Conservation (phyloP, 805 yeast genomes). For the Starmerella bombicola region DNA sequence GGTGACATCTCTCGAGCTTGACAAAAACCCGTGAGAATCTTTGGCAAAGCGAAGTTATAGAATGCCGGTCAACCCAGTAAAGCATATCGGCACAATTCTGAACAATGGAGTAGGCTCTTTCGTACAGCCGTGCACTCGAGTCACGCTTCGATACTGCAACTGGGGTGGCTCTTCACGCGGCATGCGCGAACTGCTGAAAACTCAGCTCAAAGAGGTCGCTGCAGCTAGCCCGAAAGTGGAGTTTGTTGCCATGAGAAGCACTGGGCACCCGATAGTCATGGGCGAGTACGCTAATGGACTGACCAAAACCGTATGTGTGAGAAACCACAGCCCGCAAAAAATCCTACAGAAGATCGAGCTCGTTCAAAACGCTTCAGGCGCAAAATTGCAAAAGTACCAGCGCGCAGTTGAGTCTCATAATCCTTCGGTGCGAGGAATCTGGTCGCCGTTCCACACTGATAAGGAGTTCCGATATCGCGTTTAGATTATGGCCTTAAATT, state of each 20-base stretch:
- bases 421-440: slow-evolving; percentile 81
- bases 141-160: slow-evolving; percentile 75
- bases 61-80: slow-evolving; percentile 23
- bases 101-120: slow-evolving; percentile 30
- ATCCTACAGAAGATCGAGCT: slow-evolving; percentile 54
- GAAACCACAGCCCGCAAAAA: slow-evolving; percentile 51
- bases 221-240: slow-evolving; percentile 49
- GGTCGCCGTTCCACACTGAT: slow-evolving; percentile 88
- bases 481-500: too few relatives aligned
- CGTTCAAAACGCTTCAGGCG: slow-evolving; percentile 59
- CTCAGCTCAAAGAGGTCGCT: slow-evolving; percentile 45
- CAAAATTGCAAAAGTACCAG: slow-evolving; percentile 44
- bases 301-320: slow-evolving; percentile 55
- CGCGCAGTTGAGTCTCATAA: slow-evolving; percentile 73
- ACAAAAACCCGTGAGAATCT: not conserved
- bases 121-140: slow-evolving; percentile 46
- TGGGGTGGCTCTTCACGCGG: slow-evolving; percentile 94
- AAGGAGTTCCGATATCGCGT: slow-evolving; percentile 39
- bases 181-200: slow-evolving; percentile 50
- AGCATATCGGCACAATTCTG: slow-evolving; percentile 15
- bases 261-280: slow-evolving; percentile 71
- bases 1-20: not conserved
- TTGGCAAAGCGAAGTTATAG: too few relatives aligned
- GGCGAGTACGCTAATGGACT: slow-evolving; percentile 44
- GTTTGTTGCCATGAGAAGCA: slow-evolving; percentile 53